phyloP scores from a whole-genome alignment of 2,329 filamentous ascomycete genomes.

The Trichophyton benhamiae region DNA sequence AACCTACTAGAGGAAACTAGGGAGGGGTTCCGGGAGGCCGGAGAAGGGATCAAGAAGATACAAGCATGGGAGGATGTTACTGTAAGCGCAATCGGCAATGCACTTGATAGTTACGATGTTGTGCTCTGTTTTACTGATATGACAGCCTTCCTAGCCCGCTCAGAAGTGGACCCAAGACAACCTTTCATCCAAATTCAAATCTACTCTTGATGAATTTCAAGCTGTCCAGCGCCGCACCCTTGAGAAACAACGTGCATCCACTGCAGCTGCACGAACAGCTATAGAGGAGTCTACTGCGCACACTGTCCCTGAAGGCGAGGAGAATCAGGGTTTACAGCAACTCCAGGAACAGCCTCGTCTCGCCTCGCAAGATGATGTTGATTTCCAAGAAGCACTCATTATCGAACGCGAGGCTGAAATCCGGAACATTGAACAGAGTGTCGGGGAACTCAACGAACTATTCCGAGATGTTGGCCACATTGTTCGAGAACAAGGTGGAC shows the following conservation, averaged over 20 bases:
- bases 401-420: slow-evolving; percentile 95
- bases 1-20: slow-evolving; percentile 77
- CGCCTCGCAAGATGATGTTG: slow-evolving; percentile 84
- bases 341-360: slow-evolving; percentile 67
- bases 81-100: slow-evolving; percentile 36
- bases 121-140: background rate
- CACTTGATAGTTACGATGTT: background rate
- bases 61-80: slow-evolving; percentile 76
- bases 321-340: slow-evolving; percentile 52
- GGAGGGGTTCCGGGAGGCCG: slow-evolving; percentile 77
- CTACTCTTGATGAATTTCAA: slow-evolving; percentile 82
- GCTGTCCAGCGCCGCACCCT: slow-evolving; percentile 76
- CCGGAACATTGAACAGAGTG: slow-evolving; percentile 90
- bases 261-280: slow-evolving; percentile 68
- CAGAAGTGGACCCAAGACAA: slow-evolving; percentile 97
- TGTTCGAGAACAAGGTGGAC: slow-evolving; percentile 82
- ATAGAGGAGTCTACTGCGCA: slow-evolving; percentile 46
- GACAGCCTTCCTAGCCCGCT: slow-evolving; percentile 50
- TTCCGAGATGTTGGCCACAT: slow-evolving; percentile 98
- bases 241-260: slow-evolving; percentile 82
- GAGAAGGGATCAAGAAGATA: slow-evolving; percentile 85
- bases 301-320: slow-evolving; percentile 29
- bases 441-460: slow-evolving; percentile 88
- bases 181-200: slow-evolving; percentile 82
- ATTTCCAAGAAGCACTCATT: slow-evolving; percentile 93